Conservation (phyloP, 2,329 filamentous ascomycete species). For the Claviceps sp. region DNA sequence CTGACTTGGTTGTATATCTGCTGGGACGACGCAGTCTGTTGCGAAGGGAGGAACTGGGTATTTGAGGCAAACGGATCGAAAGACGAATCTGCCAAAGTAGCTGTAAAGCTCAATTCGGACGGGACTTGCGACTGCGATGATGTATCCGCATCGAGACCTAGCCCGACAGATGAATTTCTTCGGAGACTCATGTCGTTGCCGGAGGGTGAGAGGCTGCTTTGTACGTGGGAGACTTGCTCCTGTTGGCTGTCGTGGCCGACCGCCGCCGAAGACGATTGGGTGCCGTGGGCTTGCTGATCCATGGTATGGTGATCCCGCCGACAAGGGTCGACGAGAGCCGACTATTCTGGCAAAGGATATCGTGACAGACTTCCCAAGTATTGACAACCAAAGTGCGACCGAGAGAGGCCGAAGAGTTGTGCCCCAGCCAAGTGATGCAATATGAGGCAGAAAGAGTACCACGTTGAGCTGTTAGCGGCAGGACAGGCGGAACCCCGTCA, state of each 20-base stretch:
- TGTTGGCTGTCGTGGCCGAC: conserved; percentile 28
- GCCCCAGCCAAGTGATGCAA: conserved; percentile 12
- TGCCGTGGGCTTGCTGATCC: conserved; percentile 30
- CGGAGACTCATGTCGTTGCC: conserved; percentile 36
- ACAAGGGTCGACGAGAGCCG: not conserved
- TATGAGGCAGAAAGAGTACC: conserved; percentile 7
- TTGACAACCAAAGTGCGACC: conserved; percentile 25
- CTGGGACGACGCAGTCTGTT: conserved; percentile 23
- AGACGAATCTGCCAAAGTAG: conserved; percentile 17
- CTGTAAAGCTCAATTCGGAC: conserved; percentile 18
- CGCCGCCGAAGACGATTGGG: conserved; percentile 50
- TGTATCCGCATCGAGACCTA: conserved; percentile 46
- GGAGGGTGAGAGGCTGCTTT: conserved; percentile 47
- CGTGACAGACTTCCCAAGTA: conserved; percentile 34
- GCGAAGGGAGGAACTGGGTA: conserved; percentile 36
- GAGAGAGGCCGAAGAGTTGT: conserved; percentile 10
- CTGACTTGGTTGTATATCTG: conserved; percentile 15
- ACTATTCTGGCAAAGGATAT: conserved; percentile 4
- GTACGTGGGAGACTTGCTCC: conserved; percentile 46
- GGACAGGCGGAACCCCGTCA: too few relatives aligned
- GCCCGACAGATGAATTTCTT: conserved; percentile 34
- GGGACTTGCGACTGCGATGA: conserved; percentile 24
- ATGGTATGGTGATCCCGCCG: conserved; percentile 23
- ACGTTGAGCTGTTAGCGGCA: not conserved
- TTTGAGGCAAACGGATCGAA: conserved; percentile 31